Percentiles rank a stretch among this genome's conserved stretches.
phyloP scores from a whole-genome alignment of 257 asterid genomes.

The Solanum etuberosum region DNA sequence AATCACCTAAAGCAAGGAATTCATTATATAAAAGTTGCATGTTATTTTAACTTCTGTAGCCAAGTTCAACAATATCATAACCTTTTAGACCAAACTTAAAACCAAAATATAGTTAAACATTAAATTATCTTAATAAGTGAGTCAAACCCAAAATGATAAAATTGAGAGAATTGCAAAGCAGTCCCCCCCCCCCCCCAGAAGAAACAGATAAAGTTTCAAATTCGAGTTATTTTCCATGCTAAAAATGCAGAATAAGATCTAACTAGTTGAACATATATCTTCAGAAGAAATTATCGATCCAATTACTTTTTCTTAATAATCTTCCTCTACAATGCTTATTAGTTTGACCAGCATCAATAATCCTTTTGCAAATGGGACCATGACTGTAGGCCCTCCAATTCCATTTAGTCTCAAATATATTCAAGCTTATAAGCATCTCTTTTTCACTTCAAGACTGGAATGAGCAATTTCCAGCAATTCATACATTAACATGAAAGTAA shows the following conservation, averaged over 20 bases:
- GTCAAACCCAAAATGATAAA: background rate
- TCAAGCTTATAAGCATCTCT: background rate
- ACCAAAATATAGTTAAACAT: background rate
- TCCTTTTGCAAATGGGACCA: background rate
- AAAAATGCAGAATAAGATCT: background rate
- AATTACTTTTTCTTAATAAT: background rate
- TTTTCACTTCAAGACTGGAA: background rate
- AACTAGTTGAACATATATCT: background rate
- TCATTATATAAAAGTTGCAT: background rate
- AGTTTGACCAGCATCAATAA: background rate
- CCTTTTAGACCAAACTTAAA: background rate
- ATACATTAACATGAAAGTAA: background rate
- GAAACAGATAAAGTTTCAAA: background rate
- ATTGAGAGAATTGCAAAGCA: background rate
- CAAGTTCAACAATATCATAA: background rate
- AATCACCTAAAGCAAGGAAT: slow-evolving; percentile 34
- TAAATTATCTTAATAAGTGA: background rate
- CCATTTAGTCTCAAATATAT: background rate
- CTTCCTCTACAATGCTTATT: background rate
- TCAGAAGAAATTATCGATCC: background rate
- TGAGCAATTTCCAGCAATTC: background rate
- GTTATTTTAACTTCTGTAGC: background rate
- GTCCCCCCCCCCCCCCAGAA: background rate
- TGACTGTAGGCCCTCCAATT: background rate
- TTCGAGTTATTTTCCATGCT: background rate